phyloP scores from a whole-genome alignment of 208 protist species.

The Trypanosoma lewisi region DNA sequence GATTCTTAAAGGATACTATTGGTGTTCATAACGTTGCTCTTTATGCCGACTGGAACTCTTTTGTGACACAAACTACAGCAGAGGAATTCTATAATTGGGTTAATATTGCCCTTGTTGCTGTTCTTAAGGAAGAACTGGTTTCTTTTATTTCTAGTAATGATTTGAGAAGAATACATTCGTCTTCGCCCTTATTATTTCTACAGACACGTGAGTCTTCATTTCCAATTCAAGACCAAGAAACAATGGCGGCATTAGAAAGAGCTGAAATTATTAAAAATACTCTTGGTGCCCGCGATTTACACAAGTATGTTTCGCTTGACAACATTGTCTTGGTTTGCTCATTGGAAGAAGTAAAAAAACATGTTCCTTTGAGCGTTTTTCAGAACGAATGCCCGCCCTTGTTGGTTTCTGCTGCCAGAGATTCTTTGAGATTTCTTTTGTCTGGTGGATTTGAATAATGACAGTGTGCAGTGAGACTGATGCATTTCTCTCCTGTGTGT shows the following conservation, averaged over 20 bases:
- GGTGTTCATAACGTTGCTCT: conserved; percentile 62
- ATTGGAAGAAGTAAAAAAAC: conserved; percentile 41
- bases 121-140: conserved; percentile 31
- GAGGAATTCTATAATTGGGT: conserved; percentile 62
- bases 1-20: conserved; percentile 30
- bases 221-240: neutral
- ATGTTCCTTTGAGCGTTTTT: conserved; percentile 31
- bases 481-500: neutral
- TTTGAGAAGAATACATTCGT: neutral
- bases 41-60: conserved; percentile 39
- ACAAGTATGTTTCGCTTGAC: conserved; percentile 52
- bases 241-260: conserved; percentile 22
- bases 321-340: conserved; percentile 49
- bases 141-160: neutral
- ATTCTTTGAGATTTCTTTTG: conserved; percentile 4
- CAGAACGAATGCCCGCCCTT: conserved; percentile 19
- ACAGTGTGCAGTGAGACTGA: too few relatives aligned
- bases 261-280: conserved; percentile 59
- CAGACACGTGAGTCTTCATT: neutral
- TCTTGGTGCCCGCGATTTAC: conserved; percentile 45
- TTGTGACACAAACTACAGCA: conserved; percentile 43
- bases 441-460: neutral
- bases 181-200: neutral
- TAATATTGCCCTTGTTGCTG: conserved; percentile 40
- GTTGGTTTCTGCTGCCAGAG: neutral